Conservation (phyloP, 768 basidiomycete genomes). For the Pulveroboletus ravenelii region DNA sequence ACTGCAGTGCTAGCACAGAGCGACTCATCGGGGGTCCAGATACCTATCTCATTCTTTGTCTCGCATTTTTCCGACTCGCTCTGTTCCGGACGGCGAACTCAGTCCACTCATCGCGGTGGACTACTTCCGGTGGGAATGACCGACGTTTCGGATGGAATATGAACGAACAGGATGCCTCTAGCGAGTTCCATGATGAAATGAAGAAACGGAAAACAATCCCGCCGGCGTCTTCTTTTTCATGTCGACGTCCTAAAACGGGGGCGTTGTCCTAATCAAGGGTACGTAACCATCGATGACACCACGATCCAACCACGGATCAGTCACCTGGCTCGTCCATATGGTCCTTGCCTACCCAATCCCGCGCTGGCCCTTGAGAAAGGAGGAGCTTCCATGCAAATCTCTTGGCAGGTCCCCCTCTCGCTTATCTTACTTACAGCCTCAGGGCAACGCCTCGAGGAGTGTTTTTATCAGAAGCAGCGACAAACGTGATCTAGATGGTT, state of each 20-base stretch:
- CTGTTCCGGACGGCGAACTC: constrained; percentile 9
- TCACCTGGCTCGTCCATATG: neutral
- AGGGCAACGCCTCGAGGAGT: constrained; percentile 7
- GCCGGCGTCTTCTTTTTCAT: neutral
- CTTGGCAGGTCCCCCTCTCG: neutral
- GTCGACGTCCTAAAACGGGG: neutral
- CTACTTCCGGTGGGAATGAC: constrained; percentile 14
- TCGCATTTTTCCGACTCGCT: neutral
- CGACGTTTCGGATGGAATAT: constrained; percentile 5
- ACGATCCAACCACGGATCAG: neutral
- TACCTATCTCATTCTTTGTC: no score
- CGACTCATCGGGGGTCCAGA: no score
- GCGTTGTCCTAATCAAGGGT: constrained; percentile 1
- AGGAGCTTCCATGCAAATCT: constrained; percentile 14
- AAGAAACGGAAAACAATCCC: neutral
- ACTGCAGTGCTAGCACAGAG: no score
- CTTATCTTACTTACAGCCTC: constrained; percentile 4
- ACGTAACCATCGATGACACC: neutral
- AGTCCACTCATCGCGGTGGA: neutral
- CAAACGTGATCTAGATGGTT: neutral
- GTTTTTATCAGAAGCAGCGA: constrained; percentile 9
- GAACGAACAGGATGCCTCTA: neutral
- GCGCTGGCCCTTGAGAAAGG: constrained; percentile 4
- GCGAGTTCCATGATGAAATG: constrained; percentile 3
- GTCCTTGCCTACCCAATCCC: neutral